These are phyloP conservation scores for Graphilbum sp. DNA, from an alignment of 2,329 filamentous ascomycete species.

Conservation along the genomic window DNA sequence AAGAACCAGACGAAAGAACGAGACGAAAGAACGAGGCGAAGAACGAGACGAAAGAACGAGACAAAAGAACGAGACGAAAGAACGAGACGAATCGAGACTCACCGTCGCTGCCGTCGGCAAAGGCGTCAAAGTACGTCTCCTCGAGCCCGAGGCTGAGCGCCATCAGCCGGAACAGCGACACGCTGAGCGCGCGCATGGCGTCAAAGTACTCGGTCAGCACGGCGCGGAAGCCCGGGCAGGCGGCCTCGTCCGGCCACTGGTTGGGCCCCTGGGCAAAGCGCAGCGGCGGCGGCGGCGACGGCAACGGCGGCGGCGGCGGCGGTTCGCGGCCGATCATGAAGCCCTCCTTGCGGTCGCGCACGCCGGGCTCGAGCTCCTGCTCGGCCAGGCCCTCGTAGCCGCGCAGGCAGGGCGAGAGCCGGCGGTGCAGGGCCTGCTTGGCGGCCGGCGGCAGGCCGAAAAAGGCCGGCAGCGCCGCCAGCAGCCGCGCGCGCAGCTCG, in stretches of 20 bases:
- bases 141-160: slow-evolving; percentile 25
- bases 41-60: too few species aligned
- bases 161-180: slow-evolving; percentile 7
- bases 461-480: slow-evolving; percentile 13
- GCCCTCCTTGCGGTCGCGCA: slow-evolving; percentile 16
- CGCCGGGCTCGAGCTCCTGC: slow-evolving; percentile 12
- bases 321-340: slow-evolving; percentile 17
- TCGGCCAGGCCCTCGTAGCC: slow-evolving; percentile 14
- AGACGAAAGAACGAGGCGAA: too few species aligned
- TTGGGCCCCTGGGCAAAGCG: slow-evolving; percentile 11
- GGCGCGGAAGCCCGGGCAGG: slow-evolving; percentile 1
- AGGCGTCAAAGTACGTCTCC: slow-evolving; percentile 20
- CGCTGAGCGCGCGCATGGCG: slow-evolving; percentile 2
- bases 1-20: too few species aligned
- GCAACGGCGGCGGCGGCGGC: too few species aligned
- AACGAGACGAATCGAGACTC: neutral
- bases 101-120: slow-evolving; percentile 4
- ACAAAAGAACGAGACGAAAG: too few species aligned
- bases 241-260: slow-evolving; percentile 12
- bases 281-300: slow-evolving; percentile 8
- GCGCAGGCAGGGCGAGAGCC: slow-evolving; percentile 11
- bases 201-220: slow-evolving; percentile 5
- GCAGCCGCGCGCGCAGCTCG: slow-evolving; percentile 13
- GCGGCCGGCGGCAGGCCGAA: slow-evolving; percentile 15
- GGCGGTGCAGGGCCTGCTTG: slow-evolving; percentile 12